These are phyloP conservation scores for Amanita thiersii DNA, from an alignment of 768 basidiomycete genomes.

Conservation along the genomic window DNA sequence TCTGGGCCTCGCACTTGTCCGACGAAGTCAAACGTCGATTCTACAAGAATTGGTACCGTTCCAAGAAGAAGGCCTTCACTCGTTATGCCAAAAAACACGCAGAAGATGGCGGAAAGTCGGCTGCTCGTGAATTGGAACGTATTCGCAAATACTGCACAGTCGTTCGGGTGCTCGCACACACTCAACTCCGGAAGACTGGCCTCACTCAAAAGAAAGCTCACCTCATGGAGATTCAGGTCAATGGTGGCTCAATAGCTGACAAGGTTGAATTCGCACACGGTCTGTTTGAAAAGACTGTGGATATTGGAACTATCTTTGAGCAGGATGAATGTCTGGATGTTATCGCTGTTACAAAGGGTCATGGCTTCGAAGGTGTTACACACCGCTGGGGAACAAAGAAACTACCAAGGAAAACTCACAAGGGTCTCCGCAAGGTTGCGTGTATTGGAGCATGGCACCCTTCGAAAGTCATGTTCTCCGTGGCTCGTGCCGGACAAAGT, in stretches of 20 bases:
- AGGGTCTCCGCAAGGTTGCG: slow-evolving; percentile 99
- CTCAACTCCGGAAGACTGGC: slow-evolving; percentile 97
- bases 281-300: slow-evolving; percentile 94
- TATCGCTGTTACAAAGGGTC: slow-evolving; percentile 98
- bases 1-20: slow-evolving; percentile 96
- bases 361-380: slow-evolving; percentile 99
- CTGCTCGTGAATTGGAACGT: slow-evolving; percentile 94
- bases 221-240: slow-evolving; percentile 99
- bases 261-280: slow-evolving; percentile 94
- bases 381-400: slow-evolving; percentile 99
- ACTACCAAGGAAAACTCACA: slow-evolving; percentile 97
- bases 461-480: slow-evolving; percentile 99
- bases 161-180: slow-evolving; percentile 98
- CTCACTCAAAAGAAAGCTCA: slow-evolving; percentile 99
- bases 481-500: slow-evolving; percentile 99
- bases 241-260: slow-evolving; percentile 92
- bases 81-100: slow-evolving; percentile 99
- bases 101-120: slow-evolving; percentile 87
- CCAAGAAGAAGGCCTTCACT: slow-evolving; percentile 99
- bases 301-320: slow-evolving; percentile 83
- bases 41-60: slow-evolving; percentile 99
- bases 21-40: slow-evolving; percentile 98
- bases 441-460: slow-evolving; percentile 99
- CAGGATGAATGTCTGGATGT: slow-evolving; percentile 95
- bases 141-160: slow-evolving; percentile 99